Percentiles rank a stretch among this genome's conserved stretches.
Conservation (phyloP, 2,329 filamentous ascomycete genomes). For the Talaromyces sp. region DNA sequence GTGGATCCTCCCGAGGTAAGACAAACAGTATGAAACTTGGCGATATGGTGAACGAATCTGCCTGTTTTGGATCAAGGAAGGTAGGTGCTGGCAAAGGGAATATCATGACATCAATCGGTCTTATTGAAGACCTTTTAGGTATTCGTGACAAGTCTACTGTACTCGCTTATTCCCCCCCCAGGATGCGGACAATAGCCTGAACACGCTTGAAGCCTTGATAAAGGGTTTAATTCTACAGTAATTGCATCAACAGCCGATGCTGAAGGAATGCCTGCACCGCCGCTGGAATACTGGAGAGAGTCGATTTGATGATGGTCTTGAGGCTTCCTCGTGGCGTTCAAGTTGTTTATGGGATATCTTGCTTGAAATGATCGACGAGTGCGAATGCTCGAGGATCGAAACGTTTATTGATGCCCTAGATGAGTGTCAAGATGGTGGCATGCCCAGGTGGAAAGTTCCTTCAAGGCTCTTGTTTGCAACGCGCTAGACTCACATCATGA, state of each 20-base stretch:
- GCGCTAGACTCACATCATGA: no score
- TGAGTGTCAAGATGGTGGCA: slow-evolving; percentile 26
- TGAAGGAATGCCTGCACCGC: no score
- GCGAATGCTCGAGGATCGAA: slow-evolving; percentile 18
- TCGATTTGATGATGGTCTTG: no score
- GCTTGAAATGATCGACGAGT: slow-evolving; percentile 24
- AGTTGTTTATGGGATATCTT: slow-evolving; percentile 31
- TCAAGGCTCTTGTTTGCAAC: slow-evolving; percentile 16
- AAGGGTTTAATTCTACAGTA: no score
- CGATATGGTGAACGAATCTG: slow-evolving; percentile 20
- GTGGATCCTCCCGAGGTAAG: slow-evolving; percentile 28
- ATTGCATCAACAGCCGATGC: no score
- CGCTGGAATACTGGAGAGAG: slow-evolving; percentile 17
- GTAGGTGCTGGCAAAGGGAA: slow-evolving; percentile 46
- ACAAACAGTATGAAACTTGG: slow-evolving; percentile 24
- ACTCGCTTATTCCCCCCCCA: slow-evolving; percentile 4
- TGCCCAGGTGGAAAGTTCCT: slow-evolving; percentile 18
- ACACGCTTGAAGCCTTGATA: no score
- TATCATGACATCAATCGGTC: slow-evolving; percentile 42
- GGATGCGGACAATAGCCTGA: no score
- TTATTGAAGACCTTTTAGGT: slow-evolving; percentile 30
- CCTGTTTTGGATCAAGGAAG: slow-evolving; percentile 44
- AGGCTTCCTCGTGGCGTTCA: no score
- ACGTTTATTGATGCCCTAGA: slow-evolving; percentile 33
- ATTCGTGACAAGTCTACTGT: slow-evolving; percentile 7